Evolutionary conservation across 1,284 basidiomycete species (phyloP).

Genomic region (Tremellales sp.): DNA sequence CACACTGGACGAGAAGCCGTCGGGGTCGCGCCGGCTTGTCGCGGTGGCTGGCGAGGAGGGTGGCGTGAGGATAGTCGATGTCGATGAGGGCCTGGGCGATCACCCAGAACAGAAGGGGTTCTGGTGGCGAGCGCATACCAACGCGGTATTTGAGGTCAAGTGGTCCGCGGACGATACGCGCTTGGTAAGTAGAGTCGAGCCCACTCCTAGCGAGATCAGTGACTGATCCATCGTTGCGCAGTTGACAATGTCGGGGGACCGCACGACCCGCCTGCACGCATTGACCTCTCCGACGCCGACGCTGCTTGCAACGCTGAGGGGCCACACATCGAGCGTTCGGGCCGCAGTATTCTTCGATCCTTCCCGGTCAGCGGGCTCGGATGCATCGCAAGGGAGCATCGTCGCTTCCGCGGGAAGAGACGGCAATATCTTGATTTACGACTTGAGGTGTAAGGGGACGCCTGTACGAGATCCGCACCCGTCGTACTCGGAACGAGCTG

Average conservation of each 20-base stretch:
- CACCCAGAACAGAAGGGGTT: conserved; percentile 28
- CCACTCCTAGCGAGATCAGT: not conserved
- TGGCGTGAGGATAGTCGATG: conserved; percentile 36
- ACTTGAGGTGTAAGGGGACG: conserved; percentile 39
- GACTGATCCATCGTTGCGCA: conserved; percentile 7
- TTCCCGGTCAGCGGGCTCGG: conserved; percentile 11
- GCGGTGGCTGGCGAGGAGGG: conserved; percentile 44
- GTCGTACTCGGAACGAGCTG: conserved; percentile 1
- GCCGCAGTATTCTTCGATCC: conserved; percentile 40
- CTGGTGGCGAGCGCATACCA: conserved; percentile 58
- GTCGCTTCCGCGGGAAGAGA: conserved; percentile 46
- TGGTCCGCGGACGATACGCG: conserved; percentile 64
- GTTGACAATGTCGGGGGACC: conserved; percentile 47
- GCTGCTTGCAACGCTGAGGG: conserved; percentile 32
- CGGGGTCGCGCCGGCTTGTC: conserved; percentile 25
- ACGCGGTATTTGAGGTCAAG: conserved; percentile 72
- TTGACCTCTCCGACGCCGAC: conserved; percentile 23
- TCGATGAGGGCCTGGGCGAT: conserved; percentile 27
- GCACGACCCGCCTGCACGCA: conserved; percentile 37
- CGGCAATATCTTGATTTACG: conserved; percentile 49
- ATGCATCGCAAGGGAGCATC: conserved; percentile 20
- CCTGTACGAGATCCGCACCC: conserved; percentile 1
- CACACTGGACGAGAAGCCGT: conserved; percentile 11
- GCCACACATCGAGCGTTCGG: conserved; percentile 47
- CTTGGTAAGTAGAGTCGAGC: conserved; percentile 32